Percentiles rank a stretch among this genome's conserved stretches.
Evolutionary conservation across 176 grass and related monocot species (phyloP).

Genomic region (Rhynchospora tenuis): DNA sequence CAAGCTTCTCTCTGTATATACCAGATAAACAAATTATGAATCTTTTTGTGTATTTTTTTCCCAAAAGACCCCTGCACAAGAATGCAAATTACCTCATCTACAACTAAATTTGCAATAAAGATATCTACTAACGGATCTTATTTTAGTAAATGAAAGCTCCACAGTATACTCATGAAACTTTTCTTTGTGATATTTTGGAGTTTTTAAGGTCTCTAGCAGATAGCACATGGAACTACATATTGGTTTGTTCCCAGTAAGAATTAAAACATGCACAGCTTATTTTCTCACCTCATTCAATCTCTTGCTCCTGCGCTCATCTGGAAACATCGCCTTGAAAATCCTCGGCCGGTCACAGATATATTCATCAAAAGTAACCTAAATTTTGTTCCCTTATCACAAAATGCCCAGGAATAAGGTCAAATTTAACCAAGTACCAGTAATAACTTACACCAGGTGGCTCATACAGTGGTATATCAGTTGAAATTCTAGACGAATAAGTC

Average conservation of each 20-base stretch:
- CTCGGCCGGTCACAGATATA: slow-evolving; percentile 52
- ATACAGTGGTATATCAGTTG: slow-evolving; percentile 57
- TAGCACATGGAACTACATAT: neutral
- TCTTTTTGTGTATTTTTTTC: neutral
- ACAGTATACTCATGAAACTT: neutral
- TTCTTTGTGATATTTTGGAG: neutral
- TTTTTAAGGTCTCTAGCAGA: neutral
- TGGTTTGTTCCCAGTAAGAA: neutral
- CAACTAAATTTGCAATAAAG: neutral
- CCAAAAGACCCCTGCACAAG: neutral
- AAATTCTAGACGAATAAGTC: slow-evolving; percentile 54
- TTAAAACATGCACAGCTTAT: neutral
- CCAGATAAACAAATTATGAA: neutral
- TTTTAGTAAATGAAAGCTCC: neutral
- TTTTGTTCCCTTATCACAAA: neutral
- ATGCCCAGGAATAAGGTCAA: neutral
- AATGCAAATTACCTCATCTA: neutral
- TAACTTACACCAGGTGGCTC: slow-evolving; percentile 55
- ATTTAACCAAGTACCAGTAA: neutral
- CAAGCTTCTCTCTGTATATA: neutral
- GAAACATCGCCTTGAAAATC: slow-evolving; percentile 80
- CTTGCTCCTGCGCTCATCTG: slow-evolving; percentile 53
- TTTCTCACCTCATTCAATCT: slow-evolving; percentile 47
- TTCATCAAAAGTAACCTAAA: slow-evolving; percentile 66
- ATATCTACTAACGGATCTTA: neutral